Conservation (phyloP, 192 early-diverging fungal species). For the Linnemannia elongata region DNA sequence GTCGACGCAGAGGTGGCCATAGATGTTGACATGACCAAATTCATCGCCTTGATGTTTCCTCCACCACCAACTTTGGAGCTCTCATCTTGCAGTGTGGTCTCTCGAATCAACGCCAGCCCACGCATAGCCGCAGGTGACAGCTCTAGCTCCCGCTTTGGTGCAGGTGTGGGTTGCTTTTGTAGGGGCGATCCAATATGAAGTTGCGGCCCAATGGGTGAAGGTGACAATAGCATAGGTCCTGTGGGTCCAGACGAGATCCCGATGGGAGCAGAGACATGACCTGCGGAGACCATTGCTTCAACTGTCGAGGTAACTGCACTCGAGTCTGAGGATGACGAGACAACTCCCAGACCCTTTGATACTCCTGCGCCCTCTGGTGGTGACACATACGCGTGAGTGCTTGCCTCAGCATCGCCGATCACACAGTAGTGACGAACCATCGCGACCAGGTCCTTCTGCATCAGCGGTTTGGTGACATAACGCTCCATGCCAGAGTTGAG, state of each 20-base stretch:
- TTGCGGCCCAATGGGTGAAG: background rate
- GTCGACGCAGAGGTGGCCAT: conserved; percentile 8
- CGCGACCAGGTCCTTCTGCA: conserved; percentile 59
- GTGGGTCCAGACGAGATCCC: conserved; percentile 2
- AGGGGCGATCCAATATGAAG: background rate
- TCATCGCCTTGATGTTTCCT: conserved; percentile 27
- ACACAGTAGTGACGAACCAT: conserved; percentile 60
- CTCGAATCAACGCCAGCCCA: conserved; percentile 46
- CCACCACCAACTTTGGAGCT: conserved; percentile 48
- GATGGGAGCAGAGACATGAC: conserved; percentile 47
- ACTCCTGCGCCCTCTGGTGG: conserved; percentile 30
- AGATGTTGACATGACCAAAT: background rate
- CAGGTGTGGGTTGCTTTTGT: background rate
- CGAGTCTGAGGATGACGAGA: background rate
- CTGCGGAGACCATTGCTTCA: conserved; percentile 47
- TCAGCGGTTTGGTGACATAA: conserved; percentile 66
- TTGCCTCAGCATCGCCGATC: conserved; percentile 46
- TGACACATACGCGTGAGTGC: conserved; percentile 29
- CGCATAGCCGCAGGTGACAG: conserved; percentile 40
- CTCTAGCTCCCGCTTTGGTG: conserved; percentile 36
- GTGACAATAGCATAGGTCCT: background rate
- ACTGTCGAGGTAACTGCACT: conserved; percentile 35
- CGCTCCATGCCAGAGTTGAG: conserved; percentile 65
- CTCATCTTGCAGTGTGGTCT: conserved; percentile 36
- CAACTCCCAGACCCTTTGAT: background rate